These are phyloP conservation scores for Sequoia sempervirens DNA, from an alignment of 75 land plant species.

Conservation along the genomic window DNA sequence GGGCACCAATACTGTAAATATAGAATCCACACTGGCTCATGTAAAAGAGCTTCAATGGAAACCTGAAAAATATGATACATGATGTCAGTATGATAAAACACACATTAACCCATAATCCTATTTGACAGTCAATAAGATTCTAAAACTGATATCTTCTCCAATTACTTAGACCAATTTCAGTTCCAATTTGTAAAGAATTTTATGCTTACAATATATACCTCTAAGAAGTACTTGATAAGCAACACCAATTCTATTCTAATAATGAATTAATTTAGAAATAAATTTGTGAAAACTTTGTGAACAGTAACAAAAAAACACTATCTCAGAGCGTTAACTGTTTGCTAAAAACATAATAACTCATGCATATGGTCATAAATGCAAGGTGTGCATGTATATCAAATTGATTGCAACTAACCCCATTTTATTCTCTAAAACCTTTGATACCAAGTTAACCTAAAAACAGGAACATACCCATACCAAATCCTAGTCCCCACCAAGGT, in stretches of 20 bases:
- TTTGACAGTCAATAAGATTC: neutral
- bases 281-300: no score
- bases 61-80: conserved; percentile 33
- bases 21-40: conserved; percentile 97
- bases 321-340: no score
- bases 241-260: neutral
- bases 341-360: neutral
- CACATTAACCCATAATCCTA: neutral
- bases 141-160: neutral
- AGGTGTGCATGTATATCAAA: neutral
- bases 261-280: no score
- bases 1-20: conserved; percentile 83
- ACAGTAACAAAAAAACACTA: no score
- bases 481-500: no score
- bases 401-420: neutral
- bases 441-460: no score
- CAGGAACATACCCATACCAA: no score
- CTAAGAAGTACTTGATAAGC: neutral
- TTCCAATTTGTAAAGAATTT: neutral
- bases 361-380: neutral
- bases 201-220: neutral
- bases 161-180: neutral
- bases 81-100: neutral
- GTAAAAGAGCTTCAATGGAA: conserved; percentile 69
- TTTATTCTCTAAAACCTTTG: neutral